phyloP scores from a whole-genome alignment of 176 grass and related monocot species.

The Luzula sylvatica region DNA sequence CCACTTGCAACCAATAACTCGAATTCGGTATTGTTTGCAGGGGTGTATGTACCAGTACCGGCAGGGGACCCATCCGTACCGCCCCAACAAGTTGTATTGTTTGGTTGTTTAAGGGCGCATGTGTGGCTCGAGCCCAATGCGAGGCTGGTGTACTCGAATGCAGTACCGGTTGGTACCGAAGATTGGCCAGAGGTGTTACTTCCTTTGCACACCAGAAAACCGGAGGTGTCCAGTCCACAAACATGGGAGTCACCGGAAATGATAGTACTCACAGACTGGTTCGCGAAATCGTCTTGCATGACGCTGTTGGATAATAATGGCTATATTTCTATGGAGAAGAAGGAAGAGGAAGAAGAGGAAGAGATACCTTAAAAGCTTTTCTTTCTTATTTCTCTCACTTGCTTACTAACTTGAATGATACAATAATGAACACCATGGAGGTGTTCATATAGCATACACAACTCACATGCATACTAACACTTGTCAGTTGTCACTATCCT shows the following conservation, averaged over 20 bases:
- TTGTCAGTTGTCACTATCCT: no score
- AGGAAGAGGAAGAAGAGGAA: no score
- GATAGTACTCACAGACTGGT: slow-evolving; percentile 23
- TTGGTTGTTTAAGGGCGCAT: slow-evolving; percentile 34
- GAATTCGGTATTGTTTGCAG: slow-evolving; percentile 23
- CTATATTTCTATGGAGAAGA: no score
- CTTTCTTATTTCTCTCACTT: no score
- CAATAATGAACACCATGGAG: no score
- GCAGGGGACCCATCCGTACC: slow-evolving; percentile 15
- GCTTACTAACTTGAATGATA: no score
- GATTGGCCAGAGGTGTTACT: slow-evolving; percentile 7
- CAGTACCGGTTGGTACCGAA: neutral
- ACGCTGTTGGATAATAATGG: no score
- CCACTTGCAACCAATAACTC: slow-evolving; percentile 56
- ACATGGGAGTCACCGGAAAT: slow-evolving; percentile 35
- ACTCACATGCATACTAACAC: no score
- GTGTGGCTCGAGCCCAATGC: slow-evolving; percentile 59
- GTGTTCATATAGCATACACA: no score
- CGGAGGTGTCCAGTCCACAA: slow-evolving; percentile 30
- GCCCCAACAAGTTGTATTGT: slow-evolving; percentile 61
- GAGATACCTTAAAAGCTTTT: no score
- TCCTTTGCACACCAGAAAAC: slow-evolving; percentile 27
- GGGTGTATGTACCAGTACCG: neutral
- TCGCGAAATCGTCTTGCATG: slow-evolving; percentile 29
- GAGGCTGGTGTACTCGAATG: slow-evolving; percentile 28